Percentiles rank a stretch among this genome's conserved stretches.
Conservation (phyloP, 192 early-diverging fungal genomes). For the Linnemannia exigua region DNA sequence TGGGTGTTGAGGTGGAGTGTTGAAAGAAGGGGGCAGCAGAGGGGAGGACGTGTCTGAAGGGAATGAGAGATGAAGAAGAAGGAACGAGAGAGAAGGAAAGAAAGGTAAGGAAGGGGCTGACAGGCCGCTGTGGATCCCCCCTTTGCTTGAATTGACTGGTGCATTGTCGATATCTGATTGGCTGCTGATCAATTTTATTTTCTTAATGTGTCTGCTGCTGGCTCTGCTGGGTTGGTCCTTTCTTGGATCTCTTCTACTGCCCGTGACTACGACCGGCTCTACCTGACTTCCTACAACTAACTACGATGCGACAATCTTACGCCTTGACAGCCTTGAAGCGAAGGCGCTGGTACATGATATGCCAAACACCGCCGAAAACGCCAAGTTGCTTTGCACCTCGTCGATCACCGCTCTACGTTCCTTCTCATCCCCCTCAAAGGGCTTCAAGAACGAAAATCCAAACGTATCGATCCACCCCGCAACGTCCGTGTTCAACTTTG, state of each 20-base stretch:
- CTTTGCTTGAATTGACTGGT: not conserved
- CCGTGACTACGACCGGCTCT: not conserved
- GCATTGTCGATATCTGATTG: constrained; percentile 55
- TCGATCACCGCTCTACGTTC: constrained; percentile 37
- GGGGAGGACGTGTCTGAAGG: not conserved
- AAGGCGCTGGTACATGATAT: constrained; percentile 53
- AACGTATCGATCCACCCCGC: constrained; percentile 78
- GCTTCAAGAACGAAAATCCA: constrained; percentile 70
- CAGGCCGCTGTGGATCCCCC: not conserved
- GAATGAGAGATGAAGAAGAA: not conserved
- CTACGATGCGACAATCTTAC: not conserved
- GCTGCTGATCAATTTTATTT: constrained; percentile 14
- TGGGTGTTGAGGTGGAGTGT: not conserved
- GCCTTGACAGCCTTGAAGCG: constrained; percentile 54
- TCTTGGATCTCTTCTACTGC: not conserved
- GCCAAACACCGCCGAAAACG: constrained; percentile 41
- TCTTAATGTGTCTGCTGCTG: not conserved
- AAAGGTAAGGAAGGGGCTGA: not conserved
- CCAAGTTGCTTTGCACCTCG: constrained; percentile 35
- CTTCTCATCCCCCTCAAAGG: constrained; percentile 50
- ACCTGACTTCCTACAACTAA: not conserved
- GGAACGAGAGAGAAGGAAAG: not conserved
- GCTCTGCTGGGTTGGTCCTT: not conserved
- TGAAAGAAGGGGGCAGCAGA: not conserved
- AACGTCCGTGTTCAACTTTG: constrained; percentile 67